Evolutionary conservation across 1,284 basidiomycete genomes (phyloP), one percentile per base, ranked within the genome.

Genomic region (Puccinia hordei): DNA sequence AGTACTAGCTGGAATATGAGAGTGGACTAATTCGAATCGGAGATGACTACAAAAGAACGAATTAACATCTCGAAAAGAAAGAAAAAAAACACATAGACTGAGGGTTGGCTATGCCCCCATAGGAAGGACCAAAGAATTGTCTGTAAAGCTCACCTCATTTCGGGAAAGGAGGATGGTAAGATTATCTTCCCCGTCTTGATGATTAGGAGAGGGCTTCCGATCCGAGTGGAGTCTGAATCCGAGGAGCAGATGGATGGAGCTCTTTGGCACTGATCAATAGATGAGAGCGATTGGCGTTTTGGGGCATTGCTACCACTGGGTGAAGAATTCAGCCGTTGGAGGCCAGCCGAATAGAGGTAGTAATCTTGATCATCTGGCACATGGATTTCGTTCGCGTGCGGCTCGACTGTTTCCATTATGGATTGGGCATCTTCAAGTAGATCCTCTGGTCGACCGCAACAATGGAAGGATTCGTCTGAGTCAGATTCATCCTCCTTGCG

Each of bases 391-490:
- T 53, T 71, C 49, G 30, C 19, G 22, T 51, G 30, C 1, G 68
- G 30, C 5, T 13, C 10, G 13, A 27, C 0, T 24, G 8, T 35
- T 24, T 17, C 68, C 46, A 51, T 46, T 8, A 51, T 2, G n/a
- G 22, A 24, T n/a, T n/a, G 49, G 27, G 68, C 46, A 22, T 71
- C 68, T 10, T 17, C 33, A 19, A 71, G 17, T 0, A 71, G 68
- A 71, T 71, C 68, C 33, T 71, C 41, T 9, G 68, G 68, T 27
- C 49, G 24, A 9, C 68, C 68, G 49, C 68, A 71, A 71, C 68
- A 71, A n/a, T 71, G 68, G 17, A 71, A 71, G 15, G 68, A 71
- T 13, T 71, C 68, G 68, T 71, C 68, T 5, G 68, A 71, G 68
- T 71, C 68, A 38, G 68, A 71, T 27, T 71, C 61, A n/a, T 63